Conservation (phyloP, 202 grass and related monocot genomes). For the Setaria italica region DNA sequence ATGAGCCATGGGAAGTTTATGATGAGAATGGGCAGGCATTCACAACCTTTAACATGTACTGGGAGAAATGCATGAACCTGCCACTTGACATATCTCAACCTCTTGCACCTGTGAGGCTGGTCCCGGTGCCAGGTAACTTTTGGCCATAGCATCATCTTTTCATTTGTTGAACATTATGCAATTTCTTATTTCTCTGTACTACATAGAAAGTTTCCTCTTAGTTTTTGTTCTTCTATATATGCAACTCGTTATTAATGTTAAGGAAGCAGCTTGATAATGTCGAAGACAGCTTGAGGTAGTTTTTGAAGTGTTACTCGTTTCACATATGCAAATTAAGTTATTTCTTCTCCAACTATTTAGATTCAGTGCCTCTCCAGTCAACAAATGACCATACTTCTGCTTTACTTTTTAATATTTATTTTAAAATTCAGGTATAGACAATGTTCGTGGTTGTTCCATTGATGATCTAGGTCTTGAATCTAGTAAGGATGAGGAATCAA, state of each 20-base stretch:
- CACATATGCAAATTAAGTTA: constrained; percentile 32
- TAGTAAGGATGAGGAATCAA: constrained; percentile 79
- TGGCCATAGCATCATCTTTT: constrained; percentile 36
- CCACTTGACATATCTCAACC: constrained; percentile 50
- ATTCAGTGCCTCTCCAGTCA: constrained; percentile 11
- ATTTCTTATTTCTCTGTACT: constrained; percentile 13
- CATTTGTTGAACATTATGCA: constrained; percentile 1
- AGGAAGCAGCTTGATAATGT: neutral
- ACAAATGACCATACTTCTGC: constrained; percentile 24
- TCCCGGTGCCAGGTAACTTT: constrained; percentile 64
- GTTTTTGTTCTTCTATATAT: neutral
- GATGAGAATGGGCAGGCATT: constrained; percentile 76
- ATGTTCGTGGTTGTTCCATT: constrained; percentile 58
- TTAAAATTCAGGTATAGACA: constrained; percentile 63
- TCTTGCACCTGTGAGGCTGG: constrained; percentile 68
- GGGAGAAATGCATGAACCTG: constrained; percentile 73
- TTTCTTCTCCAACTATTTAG: constrained; percentile 5
- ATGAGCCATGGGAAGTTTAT: constrained; percentile 87
- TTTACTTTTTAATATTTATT: constrained; percentile 48
- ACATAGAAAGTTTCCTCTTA: constrained; percentile 21
- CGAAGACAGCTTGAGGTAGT: neutral
- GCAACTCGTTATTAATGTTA: neutral
- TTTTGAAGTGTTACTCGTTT: neutral
- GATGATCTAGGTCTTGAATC: constrained; percentile 81
- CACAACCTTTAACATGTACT: constrained; percentile 72